These are phyloP conservation scores for Apiotrichum sp. DNA, from an alignment of 1,284 basidiomycete genomes.

Conservation along the genomic window DNA sequence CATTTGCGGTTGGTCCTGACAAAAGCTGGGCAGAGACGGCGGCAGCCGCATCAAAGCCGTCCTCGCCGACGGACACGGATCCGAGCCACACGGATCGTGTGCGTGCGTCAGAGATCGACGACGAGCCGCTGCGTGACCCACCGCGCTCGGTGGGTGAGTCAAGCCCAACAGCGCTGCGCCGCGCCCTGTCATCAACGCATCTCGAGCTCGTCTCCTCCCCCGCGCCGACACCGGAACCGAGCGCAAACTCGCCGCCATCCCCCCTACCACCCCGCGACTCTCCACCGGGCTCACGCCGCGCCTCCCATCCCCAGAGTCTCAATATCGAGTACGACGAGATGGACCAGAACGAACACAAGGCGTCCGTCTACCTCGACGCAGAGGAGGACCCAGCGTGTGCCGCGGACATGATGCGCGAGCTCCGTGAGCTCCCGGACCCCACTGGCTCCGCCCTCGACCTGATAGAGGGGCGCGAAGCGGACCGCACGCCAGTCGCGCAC, in stretches of 20 bases:
- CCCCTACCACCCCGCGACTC: background rate
- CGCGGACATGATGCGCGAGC: conserved; percentile 30
- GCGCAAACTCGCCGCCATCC: too few relatives aligned
- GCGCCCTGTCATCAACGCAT: too few relatives aligned
- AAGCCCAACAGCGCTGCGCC: too few relatives aligned
- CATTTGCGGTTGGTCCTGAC: background rate
- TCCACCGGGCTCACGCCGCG: background rate
- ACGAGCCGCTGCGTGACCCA: too few relatives aligned
- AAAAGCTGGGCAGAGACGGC: conserved; percentile 40
- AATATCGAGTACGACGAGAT: background rate
- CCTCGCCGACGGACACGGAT: conserved; percentile 10
- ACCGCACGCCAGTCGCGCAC: background rate
- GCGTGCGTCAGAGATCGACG: too few relatives aligned
- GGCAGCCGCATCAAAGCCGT: background rate
- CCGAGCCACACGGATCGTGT: background rate
- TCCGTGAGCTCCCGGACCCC: conserved; percentile 30
- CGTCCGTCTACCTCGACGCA: conserved; percentile 37
- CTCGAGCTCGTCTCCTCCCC: too few relatives aligned
- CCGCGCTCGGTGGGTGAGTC: too few relatives aligned
- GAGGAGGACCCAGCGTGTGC: conserved; percentile 13
- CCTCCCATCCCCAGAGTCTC: background rate
- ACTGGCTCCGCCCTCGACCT: conserved; percentile 4
- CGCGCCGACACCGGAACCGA: too few relatives aligned
- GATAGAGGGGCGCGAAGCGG: background rate
- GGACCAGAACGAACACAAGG: conserved; percentile 10